Conservation (phyloP, 78 protist species). For the Mantamonas sphyraenae region DNA sequence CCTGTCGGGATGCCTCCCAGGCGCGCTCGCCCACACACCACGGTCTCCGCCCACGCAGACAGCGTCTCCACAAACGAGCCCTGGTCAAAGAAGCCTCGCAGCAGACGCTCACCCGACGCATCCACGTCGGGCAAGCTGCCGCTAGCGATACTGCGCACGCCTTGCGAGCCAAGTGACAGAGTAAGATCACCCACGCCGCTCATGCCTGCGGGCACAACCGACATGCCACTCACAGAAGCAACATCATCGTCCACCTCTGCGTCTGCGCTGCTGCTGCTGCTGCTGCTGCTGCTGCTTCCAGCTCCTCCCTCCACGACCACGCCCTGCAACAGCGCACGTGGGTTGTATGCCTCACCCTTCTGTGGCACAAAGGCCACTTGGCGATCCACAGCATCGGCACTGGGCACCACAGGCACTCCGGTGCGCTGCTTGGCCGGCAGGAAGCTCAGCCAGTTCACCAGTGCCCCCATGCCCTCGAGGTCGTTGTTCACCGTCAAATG, state of each 20-base stretch:
- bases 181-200: not conserved
- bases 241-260: not conserved
- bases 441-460: conserved; percentile 78
- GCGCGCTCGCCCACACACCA: conserved; percentile 88
- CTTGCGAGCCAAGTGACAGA: no score
- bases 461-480: conserved; percentile 54
- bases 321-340: no score
- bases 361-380: conserved; percentile 60
- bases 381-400: conserved; percentile 60
- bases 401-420: conserved; percentile 41
- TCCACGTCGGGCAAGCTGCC: not conserved
- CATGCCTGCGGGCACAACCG: not conserved
- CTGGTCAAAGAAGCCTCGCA: conserved; percentile 84
- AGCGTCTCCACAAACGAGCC: conserved; percentile 77
- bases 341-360: no score
- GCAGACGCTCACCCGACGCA: not conserved
- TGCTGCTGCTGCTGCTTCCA: not conserved
- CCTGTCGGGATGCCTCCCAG: conserved; percentile 95
- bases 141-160: no score
- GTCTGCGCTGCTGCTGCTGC: not conserved
- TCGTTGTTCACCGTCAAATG: conserved; percentile 73
- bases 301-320: no score
- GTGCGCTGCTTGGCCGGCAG: conserved; percentile 66
- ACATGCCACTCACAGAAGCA: not conserved
- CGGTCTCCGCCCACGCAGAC: conserved; percentile 93